These are phyloP conservation scores for Fraxinus xanthoxyloides DNA, from an alignment of 305 asterid genomes.

Conservation along the genomic window DNA sequence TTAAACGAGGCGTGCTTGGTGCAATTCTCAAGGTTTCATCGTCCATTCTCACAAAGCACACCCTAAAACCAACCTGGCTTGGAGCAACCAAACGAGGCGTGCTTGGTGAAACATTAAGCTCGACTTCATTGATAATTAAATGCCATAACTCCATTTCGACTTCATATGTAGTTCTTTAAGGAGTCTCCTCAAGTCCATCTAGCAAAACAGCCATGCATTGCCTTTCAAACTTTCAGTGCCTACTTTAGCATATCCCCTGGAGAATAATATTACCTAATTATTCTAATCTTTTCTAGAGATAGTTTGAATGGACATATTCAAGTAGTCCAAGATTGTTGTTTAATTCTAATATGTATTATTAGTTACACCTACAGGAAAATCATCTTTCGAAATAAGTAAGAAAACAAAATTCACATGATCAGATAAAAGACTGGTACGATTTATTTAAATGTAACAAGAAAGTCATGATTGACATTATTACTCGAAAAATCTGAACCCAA, in stretches of 20 bases:
- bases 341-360: background rate
- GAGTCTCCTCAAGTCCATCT: constrained; percentile 53
- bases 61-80: constrained; percentile 64
- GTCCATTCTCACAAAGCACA: constrained; percentile 59
- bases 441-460: background rate
- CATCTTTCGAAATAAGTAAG: too few relatives aligned
- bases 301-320: background rate
- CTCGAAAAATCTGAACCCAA: background rate
- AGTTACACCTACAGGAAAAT: too few relatives aligned
- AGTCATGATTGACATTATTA: background rate
- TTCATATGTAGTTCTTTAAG: constrained; percentile 40
- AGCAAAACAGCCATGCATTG: constrained; percentile 46
- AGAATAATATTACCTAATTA: background rate
- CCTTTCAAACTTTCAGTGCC: constrained; percentile 40
- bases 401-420: background rate
- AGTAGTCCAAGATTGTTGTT: background rate
- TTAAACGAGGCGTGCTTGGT: constrained; percentile 22
- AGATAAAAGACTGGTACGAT: background rate
- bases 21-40: constrained; percentile 42
- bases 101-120: constrained; percentile 56
- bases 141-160: constrained; percentile 49
- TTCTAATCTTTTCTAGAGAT: background rate
- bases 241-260: constrained; percentile 34
- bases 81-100: constrained; percentile 37
- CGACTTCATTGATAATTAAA: constrained; percentile 40